Base-by-base conservation (phyloP, 495 filamentous ascomycete species). In the Tricharina praecox region DNA sequence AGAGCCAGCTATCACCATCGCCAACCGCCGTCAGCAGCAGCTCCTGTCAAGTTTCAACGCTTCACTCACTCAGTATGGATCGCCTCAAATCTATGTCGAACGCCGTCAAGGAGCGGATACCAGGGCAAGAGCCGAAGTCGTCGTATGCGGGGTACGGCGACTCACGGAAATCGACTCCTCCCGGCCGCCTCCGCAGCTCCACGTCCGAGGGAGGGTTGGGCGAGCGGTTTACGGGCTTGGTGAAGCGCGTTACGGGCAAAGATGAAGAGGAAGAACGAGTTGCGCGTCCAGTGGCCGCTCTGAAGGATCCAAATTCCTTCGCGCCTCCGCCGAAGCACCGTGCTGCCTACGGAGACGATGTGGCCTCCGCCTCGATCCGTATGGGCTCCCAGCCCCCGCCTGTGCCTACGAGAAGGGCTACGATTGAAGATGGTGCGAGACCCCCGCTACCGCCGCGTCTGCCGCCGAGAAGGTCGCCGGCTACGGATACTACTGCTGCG, bases 231-330 rank as follows among this genome's bases (percentile, higher is more conserved):
- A 25, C 40, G 13, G 40, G 40, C 19, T 1, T 43, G 13, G 40
- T 43, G 13, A 24, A 26, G 11, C 19, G 40, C 3, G 40, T 13
- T 23, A 25, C 21, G 21, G 24, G 24, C 21, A 26, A 10, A 19
- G 10, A 11, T 24, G 21, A 24, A 43, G 40, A 43, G 13, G 10
- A 24, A 24, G 23, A 24, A 18, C 37, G 15, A 4, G 21, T 26
- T 24, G 75, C 84, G 15, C 66, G 68, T 3, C 88, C 90, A 1
- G 62, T 93, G n/a, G 72, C 77, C 3, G 69, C 79, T 1, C 69
- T 97, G 16, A 78, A 79, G 56, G 90, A 97, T 62, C 88, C 90
- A 1, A 61, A 75, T 0, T 71, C 78, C 10, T 95, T 97, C 62
- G 85, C 74, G 2, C 84, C 88, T 26, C 88, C 88, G 18, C 88